Base-by-base conservation (phyloP, 345 rosid genomes). In the Populus alba region DNA sequence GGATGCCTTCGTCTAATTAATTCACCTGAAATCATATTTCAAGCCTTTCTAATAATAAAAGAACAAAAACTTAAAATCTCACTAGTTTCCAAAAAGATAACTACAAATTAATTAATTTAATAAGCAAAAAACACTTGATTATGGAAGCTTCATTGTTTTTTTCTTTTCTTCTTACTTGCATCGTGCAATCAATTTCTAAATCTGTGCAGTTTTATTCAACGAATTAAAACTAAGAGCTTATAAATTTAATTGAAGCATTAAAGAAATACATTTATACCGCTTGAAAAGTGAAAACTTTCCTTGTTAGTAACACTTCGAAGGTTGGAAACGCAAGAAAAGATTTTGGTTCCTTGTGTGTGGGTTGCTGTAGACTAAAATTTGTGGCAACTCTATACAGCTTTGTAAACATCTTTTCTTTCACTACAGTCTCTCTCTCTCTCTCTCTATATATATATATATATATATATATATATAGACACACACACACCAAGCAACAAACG, bases 251-350 rank as follows among this genome's bases (percentile, higher is more conserved):
- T 68, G 68, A 53, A 55, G 47, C 65, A 76, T 35, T 37, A 68
- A 68, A 17, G 59, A 27, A 12, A 67, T 41, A 41, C 17, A 57
- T 35, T 39, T 68, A 39, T 76, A 38, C 75, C 68, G 77, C 71
- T 53, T 81, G 82, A 88, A 83, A 78, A 75, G 78, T 81, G 77
- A 83, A 55, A 68, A 11, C 75, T 81, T 83, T 81, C 84, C 73
- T 80, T 84, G 75, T 63, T 79, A 20, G 57, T 39, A 73, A 63
- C 81, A 82, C 81, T 65, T 70, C 75, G 49, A 75, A 81, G 76
- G 85, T 85, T 79, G 47, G 55, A 59, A 79, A 78, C 20, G 79
- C 63, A 74, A 82, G 53, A n/a, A 77, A 78, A 74, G 53, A 23
- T 35, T 16, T 35, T 38, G n/a, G 62, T 57, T 57, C 62, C 62